Conservation (phyloP, 2,329 filamentous ascomycete genomes). For the Septoria petroselini region DNA sequence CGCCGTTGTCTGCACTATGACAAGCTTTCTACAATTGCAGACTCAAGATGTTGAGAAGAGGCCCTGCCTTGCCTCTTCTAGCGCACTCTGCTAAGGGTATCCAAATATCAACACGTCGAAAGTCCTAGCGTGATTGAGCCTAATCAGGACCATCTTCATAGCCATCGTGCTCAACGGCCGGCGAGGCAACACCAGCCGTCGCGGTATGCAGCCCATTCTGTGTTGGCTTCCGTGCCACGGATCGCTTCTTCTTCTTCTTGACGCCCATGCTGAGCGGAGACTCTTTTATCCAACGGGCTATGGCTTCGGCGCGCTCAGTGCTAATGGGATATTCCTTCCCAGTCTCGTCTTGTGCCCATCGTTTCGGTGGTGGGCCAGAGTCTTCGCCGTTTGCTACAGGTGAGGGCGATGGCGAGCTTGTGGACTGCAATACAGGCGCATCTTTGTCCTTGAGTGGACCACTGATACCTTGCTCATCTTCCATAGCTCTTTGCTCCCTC, state of each 20-base stretch:
- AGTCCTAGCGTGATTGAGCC: background rate
- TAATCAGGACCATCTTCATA: conserved; percentile 31
- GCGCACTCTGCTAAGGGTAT: background rate
- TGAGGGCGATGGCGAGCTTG: conserved; percentile 12
- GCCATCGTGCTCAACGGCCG: conserved; percentile 19
- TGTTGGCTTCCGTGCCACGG: conserved; percentile 34
- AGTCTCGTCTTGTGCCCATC: conserved; percentile 64
- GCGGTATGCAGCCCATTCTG: conserved; percentile 20
- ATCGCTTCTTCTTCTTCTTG: conserved; percentile 39
- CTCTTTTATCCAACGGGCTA: conserved; percentile 65
- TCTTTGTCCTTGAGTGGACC: conserved; percentile 36
- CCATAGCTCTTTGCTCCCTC: conserved; percentile 55
- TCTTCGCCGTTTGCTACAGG: conserved; percentile 12
- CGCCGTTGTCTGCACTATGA: too few relatives aligned
- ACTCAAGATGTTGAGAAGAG: too few relatives aligned
- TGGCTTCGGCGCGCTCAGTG: conserved; percentile 65
- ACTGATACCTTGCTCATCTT: conserved; percentile 52
- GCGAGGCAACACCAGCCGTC: conserved; percentile 18
- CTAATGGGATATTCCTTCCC: conserved; percentile 66
- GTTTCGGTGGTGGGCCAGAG: conserved; percentile 44
- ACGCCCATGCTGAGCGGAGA: conserved; percentile 43
- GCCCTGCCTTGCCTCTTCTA: too few relatives aligned
- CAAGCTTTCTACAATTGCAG: too few relatives aligned
- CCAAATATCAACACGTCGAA: background rate
- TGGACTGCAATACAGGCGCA: conserved; percentile 6